These are phyloP conservation scores for Cryptococcus sp. DNA, from an alignment of 1,284 basidiomycete genomes.

Conservation along the genomic window DNA sequence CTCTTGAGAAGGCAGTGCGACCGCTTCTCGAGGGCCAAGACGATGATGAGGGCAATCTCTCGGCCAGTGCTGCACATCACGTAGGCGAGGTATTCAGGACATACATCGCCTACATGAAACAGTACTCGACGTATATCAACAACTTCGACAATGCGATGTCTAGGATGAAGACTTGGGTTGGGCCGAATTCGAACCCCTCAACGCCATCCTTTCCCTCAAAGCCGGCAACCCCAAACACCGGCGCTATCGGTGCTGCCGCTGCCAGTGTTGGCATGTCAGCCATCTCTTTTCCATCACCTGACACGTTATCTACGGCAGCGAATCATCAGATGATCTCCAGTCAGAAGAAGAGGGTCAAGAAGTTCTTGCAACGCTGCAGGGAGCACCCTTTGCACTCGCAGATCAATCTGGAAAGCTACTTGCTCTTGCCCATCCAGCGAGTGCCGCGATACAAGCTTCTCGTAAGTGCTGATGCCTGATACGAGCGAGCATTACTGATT, in stretches of 20 bases:
- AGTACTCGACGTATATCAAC: conserved; percentile 97
- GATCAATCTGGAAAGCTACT: conserved; percentile 90
- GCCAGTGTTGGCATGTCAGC: conserved; percentile 60
- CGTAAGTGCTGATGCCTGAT: conserved; percentile 56
- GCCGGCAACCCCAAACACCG: conserved; percentile 64
- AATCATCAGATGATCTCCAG: conserved; percentile 60
- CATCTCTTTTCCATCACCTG: conserved; percentile 53
- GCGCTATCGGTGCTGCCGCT: conserved; percentile 65
- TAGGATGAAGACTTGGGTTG: conserved; percentile 79
- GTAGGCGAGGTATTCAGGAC: conserved; percentile 88
- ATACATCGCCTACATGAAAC: conserved; percentile 93
- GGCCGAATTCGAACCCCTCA: conserved; percentile 56
- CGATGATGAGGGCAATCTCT: conserved; percentile 77
- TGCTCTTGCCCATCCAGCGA: conserved; percentile 91
- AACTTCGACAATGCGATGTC: conserved; percentile 90
- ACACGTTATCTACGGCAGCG: conserved; percentile 34
- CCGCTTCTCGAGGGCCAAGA: conserved; percentile 64
- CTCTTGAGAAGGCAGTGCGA: conserved; percentile 72
- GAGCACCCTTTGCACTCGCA: conserved; percentile 90
- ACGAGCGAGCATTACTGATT: not conserved
- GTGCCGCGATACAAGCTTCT: conserved; percentile 93
- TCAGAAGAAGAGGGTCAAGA: conserved; percentile 81
- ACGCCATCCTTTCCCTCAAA: conserved; percentile 41
- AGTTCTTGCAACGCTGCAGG: conserved; percentile 81
- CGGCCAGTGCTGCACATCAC: conserved; percentile 71